Evolutionary conservation across 495 filamentous ascomycete species (phyloP).

Genomic region (Penicillium paradoxum): DNA sequence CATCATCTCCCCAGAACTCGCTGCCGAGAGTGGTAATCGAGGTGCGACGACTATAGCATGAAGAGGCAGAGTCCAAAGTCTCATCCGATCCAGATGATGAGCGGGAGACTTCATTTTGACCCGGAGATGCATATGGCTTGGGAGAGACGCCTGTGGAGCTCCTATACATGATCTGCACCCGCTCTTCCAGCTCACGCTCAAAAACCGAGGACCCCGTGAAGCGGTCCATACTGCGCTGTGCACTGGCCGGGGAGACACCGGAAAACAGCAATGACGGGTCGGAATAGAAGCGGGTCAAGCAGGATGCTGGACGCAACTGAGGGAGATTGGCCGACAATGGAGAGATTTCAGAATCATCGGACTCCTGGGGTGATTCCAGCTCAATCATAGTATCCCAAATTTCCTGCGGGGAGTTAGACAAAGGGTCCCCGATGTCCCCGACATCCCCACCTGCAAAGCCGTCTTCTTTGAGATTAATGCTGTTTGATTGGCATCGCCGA

Average conservation of each 20-base stretch:
- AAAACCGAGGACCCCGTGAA: constrained; percentile 4
- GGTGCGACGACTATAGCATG: constrained; percentile 33
- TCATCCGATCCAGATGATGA: constrained; percentile 24
- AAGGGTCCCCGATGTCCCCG: neutral
- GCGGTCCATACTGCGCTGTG: constrained; percentile 6
- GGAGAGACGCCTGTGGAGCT: neutral
- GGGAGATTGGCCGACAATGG: constrained; percentile 22
- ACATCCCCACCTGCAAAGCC: neutral
- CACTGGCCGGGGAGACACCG: constrained; percentile 19
- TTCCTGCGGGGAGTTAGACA: constrained; percentile 9
- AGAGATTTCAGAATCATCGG: constrained; percentile 28
- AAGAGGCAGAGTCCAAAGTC: constrained; percentile 27
- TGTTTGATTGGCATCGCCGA: neutral
- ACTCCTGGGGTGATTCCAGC: constrained; percentile 14
- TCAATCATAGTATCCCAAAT: constrained; percentile 13
- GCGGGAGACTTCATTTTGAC: neutral
- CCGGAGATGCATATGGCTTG: neutral
- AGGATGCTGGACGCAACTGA: neutral
- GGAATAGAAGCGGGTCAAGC: constrained; percentile 30
- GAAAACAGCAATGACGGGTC: constrained; percentile 29
- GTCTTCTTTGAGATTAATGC: neutral
- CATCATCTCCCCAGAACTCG: constrained; percentile 7
- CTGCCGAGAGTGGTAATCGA: constrained; percentile 30
- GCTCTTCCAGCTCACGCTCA: constrained; percentile 17
- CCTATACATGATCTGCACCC: constrained; percentile 17